Conservation (phyloP, 2,329 filamentous ascomycete species). For the Paecilomyces dactylethromorphus region DNA sequence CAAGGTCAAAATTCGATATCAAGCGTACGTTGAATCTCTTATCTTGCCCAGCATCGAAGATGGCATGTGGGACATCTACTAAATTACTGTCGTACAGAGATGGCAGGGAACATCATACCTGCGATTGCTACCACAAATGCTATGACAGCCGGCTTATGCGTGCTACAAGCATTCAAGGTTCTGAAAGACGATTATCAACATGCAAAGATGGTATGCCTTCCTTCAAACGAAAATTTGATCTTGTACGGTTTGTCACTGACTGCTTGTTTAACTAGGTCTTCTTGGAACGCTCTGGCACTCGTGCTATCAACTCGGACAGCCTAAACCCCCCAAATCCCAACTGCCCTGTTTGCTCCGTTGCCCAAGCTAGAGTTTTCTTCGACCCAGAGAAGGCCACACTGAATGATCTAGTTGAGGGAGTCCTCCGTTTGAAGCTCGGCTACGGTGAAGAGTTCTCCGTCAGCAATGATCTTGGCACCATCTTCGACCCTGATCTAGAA, state of each 20-base stretch:
- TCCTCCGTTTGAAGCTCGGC: constrained; percentile 63
- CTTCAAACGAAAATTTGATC: not conserved
- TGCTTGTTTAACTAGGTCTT: constrained; percentile 54
- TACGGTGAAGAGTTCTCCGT: constrained; percentile 79
- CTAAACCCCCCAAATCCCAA: constrained; percentile 64
- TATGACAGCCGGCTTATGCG: constrained; percentile 87
- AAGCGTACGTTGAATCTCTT: constrained; percentile 51
- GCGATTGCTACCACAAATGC: constrained; percentile 98
- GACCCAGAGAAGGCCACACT: constrained; percentile 69
- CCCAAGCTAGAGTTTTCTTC: constrained; percentile 59
- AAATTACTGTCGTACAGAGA: constrained; percentile 50
- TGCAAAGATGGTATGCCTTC: constrained; percentile 61
- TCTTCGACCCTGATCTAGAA: constrained; percentile 85
- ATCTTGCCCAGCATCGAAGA: not conserved
- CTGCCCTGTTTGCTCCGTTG: constrained; percentile 77
- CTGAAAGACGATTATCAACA: constrained; percentile 63
- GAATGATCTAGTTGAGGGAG: constrained; percentile 67
- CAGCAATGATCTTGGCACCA: constrained; percentile 64
- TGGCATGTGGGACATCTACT: constrained; percentile 1
- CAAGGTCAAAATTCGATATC: constrained; percentile 88
- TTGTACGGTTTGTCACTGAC: not conserved
- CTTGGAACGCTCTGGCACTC: constrained; percentile 59
- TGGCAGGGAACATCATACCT: constrained; percentile 98
- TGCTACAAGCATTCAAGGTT: constrained; percentile 88
- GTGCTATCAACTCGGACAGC: constrained; percentile 51